phyloP scores from a whole-genome alignment of 2,329 filamentous ascomycete species.

The Plectosphaerella plurivora region DNA sequence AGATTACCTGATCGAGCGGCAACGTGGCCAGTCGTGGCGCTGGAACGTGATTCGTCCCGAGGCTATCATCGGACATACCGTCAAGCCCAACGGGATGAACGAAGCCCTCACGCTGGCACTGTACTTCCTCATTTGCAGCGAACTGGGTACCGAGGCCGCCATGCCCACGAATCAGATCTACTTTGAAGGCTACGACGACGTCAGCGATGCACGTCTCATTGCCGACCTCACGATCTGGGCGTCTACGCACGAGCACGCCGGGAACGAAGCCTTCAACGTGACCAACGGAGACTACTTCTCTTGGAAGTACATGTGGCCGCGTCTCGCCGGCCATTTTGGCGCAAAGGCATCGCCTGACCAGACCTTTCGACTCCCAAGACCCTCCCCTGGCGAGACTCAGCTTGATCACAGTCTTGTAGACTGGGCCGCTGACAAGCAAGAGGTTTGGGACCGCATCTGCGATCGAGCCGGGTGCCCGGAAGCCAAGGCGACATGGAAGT shows the following conservation, averaged over 20 bases:
- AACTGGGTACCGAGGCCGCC: neutral
- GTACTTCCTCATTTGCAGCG: neutral
- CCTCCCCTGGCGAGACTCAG: neutral
- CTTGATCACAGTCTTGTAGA: neutral
- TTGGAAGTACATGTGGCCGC: conserved; percentile 6
- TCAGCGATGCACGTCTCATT: neutral
- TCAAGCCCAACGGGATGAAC: conserved; percentile 1
- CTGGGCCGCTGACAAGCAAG: neutral
- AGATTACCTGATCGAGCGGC: conserved; percentile 1
- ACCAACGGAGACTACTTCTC: conserved; percentile 6
- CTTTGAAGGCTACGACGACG: neutral
- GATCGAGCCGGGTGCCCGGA: neutral
- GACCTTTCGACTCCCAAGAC: neutral
- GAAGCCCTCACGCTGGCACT: neutral
- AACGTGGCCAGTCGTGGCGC: neutral
- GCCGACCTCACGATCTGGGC: conserved; percentile 1
- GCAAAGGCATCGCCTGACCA: conserved; percentile 1
- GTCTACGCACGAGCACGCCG: conserved; percentile 18
- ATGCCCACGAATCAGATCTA: conserved; percentile 1
- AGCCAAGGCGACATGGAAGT: conserved; percentile 3
- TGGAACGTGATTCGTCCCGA: conserved; percentile 1
- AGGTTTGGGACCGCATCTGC: conserved; percentile 1
- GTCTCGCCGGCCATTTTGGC: neutral
- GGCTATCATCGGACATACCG: neutral
- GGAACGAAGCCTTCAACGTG: conserved; percentile 6